These are phyloP conservation scores for Conringia planisiliqua DNA, from an alignment of 345 rosid genomes.

Conservation along the genomic window DNA sequence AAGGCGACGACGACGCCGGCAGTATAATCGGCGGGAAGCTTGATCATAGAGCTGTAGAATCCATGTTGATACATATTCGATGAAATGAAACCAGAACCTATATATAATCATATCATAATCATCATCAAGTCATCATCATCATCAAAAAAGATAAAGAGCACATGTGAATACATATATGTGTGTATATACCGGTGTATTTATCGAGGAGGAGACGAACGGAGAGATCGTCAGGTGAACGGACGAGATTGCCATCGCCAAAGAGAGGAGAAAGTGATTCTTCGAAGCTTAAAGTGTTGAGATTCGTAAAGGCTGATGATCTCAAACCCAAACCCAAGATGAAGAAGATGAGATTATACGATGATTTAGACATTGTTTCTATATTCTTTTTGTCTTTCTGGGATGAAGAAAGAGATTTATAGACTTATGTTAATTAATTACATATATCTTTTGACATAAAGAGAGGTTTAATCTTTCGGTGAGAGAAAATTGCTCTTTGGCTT, in stretches of 20 bases:
- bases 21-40: conserved; percentile 74
- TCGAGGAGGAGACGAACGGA: conserved; percentile 89
- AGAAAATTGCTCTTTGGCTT: conserved; percentile 30
- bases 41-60: conserved; percentile 82
- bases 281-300: conserved; percentile 59
- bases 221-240: conserved; percentile 67
- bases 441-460: conserved; percentile 5
- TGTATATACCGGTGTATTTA: conserved; percentile 59
- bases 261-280: conserved; percentile 80
- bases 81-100: conserved; percentile 90
- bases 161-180: not conserved
- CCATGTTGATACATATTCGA: conserved; percentile 80
- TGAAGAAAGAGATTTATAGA: not conserved
- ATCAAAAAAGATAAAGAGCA: not conserved
- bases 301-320: conserved; percentile 40
- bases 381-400: not conserved
- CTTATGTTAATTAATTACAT: not conserved
- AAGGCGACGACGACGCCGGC: conserved; percentile 92
- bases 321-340: conserved; percentile 4
- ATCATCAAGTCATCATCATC: not conserved
- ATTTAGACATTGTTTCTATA: conserved; percentile 11
- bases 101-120: not conserved
- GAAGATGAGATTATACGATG: conserved; percentile 1
- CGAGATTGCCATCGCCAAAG: conserved; percentile 76
- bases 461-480: not conserved